Base-by-base conservation (phyloP, 192 early-diverging fungal genomes). In the Glomus cerebriforme region DNA sequence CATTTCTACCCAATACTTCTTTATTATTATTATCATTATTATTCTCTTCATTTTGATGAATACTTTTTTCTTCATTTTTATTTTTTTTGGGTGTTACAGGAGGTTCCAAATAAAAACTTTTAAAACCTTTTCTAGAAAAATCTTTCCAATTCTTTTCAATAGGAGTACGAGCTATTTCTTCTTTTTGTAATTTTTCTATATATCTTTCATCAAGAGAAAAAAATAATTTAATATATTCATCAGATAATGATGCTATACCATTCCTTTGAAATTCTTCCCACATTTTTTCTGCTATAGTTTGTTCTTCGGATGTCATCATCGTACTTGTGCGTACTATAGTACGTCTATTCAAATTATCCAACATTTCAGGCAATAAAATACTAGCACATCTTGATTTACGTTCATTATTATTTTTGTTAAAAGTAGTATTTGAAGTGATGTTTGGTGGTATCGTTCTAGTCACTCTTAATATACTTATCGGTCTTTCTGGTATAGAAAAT, bases 211-310 rank as follows among this genome's bases (percentile, higher is more conserved):
- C 74, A 3, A 76, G 37, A 13, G 74, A 76, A 65, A 76, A 54
- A 39, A 67, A 78, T 70, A 67, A 59, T 59, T 67, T 78, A 17
- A 69, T 19, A n/a, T 58, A 78, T 7, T 78, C 43, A 59, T 78
- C 77, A 22, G 77, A 78, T 37, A 78, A 59, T 34, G 62, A 49
- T n/a, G 32, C 66, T 27, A 78, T 37, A 35, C 77, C 77, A 32
- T 69, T 29, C 15, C 19, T 67, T 78, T 78, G 77, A 78, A 78
- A 67, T 69, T 78, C 47, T 35, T 34, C n/a, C 77, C 77, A 78
- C 7, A 78, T 66, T 59, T 67, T 31, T 67, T 68, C 65, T 0
- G 66, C 77, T n/a, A 27, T 70, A 15, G 29, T 22, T 59, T 69
- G 65, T 58, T 78, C 65, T 35, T 78, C 77, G 22, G 31, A 31